Evolutionary conservation across 345 rosid species (phyloP).

Genomic region (Citropsis articulata): DNA sequence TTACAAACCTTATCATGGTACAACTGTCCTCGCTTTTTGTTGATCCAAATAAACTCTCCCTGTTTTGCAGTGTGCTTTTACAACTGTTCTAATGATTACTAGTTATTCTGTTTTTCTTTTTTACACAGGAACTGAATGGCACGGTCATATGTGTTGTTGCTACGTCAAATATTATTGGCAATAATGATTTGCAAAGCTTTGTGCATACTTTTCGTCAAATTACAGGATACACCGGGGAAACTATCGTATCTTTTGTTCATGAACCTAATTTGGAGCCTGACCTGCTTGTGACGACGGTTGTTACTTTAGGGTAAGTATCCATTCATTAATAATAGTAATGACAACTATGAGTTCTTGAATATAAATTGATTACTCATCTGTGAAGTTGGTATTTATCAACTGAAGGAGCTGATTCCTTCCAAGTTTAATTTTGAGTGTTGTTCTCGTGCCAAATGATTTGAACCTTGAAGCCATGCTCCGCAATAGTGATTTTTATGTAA

Average conservation of each 20-base stretch:
- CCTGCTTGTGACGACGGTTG: constrained; percentile 59
- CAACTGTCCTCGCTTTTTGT: constrained; percentile 2
- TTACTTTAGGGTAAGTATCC: constrained; percentile 53
- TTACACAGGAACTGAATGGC: constrained; percentile 56
- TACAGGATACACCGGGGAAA: constrained; percentile 53
- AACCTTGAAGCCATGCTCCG: neutral
- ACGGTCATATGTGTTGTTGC: constrained; percentile 59
- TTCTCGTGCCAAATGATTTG: neutral
- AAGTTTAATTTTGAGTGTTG: neutral
- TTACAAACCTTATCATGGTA: neutral
- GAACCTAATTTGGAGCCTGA: constrained; percentile 68
- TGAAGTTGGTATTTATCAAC: neutral
- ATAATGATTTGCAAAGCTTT: constrained; percentile 41
- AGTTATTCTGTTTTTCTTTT: constrained; percentile 2
- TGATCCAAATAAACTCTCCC: neutral
- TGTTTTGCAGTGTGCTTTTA: constrained; percentile 1
- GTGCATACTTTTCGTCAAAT: constrained; percentile 65
- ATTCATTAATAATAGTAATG: constrained; percentile 11
- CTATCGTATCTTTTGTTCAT: constrained; percentile 47
- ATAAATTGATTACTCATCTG: neutral
- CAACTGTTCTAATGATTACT: neutral
- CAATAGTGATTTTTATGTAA: neutral
- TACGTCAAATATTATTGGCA: constrained; percentile 44
- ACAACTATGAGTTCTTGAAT: neutral
- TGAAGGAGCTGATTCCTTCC: constrained; percentile 2